These are phyloP conservation scores for Trichomonas vaginalis DNA, from an alignment of 208 protist genomes.

Conservation along the genomic window DNA sequence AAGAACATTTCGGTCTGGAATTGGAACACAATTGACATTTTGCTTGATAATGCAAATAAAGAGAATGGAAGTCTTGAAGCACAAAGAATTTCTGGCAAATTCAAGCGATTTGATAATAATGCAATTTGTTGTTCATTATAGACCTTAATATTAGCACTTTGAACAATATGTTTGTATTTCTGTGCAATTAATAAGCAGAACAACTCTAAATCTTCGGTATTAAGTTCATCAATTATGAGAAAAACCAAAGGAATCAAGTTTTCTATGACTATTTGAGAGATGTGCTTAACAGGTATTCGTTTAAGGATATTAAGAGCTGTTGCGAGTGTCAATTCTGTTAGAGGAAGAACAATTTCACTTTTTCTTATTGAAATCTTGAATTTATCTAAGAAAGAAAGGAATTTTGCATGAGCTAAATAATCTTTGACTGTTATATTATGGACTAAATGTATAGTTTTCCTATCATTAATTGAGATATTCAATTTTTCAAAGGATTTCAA, in stretches of 20 bases:
- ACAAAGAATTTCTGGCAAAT: neutral
- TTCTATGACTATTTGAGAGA: neutral
- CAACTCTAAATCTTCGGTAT: neutral
- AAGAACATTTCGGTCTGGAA: neutral
- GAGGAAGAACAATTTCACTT: neutral
- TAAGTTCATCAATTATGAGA: neutral
- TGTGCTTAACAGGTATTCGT: neutral
- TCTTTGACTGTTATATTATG: neutral
- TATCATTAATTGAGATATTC: neutral
- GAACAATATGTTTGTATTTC: neutral
- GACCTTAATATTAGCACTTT: neutral
- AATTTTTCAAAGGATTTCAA: neutral
- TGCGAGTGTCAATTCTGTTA: neutral
- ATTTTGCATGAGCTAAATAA: neutral
- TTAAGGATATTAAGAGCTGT: neutral
- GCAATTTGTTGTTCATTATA: neutral
- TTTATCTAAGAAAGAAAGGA: neutral
- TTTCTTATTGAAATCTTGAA: neutral
- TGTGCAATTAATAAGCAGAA: neutral
- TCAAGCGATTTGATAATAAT: neutral
- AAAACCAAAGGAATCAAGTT: neutral
- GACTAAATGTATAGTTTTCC: neutral
- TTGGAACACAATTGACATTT: neutral
- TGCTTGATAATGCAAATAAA: neutral
- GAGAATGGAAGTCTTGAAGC: neutral